Evolutionary conservation across 352 stramenopile genomes (phyloP).

Genomic region (Phytophthora palmivora): DNA sequence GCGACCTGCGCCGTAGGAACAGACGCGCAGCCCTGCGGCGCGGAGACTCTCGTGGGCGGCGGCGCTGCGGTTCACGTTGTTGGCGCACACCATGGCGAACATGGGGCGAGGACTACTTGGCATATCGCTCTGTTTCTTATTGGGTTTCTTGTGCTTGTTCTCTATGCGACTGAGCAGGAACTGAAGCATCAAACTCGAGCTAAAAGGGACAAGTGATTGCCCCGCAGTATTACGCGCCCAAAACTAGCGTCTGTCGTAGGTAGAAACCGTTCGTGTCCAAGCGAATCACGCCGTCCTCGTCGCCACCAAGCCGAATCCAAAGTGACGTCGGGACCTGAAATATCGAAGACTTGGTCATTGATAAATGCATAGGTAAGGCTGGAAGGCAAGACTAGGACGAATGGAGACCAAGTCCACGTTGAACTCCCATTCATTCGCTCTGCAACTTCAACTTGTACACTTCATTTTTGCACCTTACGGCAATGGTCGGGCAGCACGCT

Average conservation of each 20-base stretch:
- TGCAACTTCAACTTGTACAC: slow-evolving; percentile 31
- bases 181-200: slow-evolving; percentile 31
- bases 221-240: slow-evolving; percentile 22
- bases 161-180: slow-evolving; percentile 33
- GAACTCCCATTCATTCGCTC: neutral
- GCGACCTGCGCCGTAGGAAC: slow-evolving; percentile 72
- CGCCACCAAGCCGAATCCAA: too few species aligned
- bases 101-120: slow-evolving; percentile 20
- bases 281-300: too few species aligned
- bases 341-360: too few species aligned
- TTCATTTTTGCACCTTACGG: slow-evolving; percentile 38
- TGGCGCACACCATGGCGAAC: slow-evolving; percentile 88
- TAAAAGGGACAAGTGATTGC: slow-evolving; percentile 11
- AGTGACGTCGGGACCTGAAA: too few species aligned
- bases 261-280: too few species aligned
- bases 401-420: neutral
- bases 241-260: too few species aligned
- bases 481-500: slow-evolving; percentile 57
- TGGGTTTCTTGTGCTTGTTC: slow-evolving; percentile 14
- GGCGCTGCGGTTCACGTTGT: slow-evolving; percentile 89
- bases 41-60: slow-evolving; percentile 71
- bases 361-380: too few species aligned
- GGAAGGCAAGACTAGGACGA: too few species aligned
- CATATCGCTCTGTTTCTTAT: slow-evolving; percentile 25
- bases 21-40: slow-evolving; percentile 64